phyloP scores from a whole-genome alignment of 1,139 yeast species.

The Candida neerlandica region DNA sequence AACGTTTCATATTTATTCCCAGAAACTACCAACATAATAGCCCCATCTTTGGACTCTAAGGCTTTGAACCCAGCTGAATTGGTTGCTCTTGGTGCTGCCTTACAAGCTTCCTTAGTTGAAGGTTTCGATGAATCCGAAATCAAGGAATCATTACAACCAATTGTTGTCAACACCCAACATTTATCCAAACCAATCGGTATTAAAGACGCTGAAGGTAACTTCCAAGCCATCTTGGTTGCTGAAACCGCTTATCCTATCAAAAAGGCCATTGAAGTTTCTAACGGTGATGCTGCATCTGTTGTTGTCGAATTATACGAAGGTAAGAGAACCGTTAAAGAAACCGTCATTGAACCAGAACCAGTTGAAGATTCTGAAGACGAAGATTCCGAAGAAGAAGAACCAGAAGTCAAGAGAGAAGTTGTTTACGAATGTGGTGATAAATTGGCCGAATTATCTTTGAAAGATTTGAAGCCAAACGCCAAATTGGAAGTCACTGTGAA shows the following conservation, averaged over 20 bases:
- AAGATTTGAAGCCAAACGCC: conserved; percentile 68
- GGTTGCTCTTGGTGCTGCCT: conserved; percentile 93
- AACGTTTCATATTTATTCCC: conserved; percentile 78
- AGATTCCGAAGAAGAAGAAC: conserved; percentile 54
- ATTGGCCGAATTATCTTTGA: conserved; percentile 78
- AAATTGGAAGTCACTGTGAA: conserved; percentile 79
- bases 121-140: conserved; percentile 86
- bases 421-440: conserved; percentile 73
- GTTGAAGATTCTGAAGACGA: conserved; percentile 40
- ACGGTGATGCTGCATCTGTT: conserved; percentile 63
- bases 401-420: conserved; percentile 73
- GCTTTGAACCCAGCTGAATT: conserved; percentile 89
- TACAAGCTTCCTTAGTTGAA: conserved; percentile 90
- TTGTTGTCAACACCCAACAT: conserved; percentile 89
- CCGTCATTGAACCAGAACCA: conserved; percentile 66
- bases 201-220: conserved; percentile 70
- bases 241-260: conserved; percentile 94
- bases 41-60: conserved; percentile 77
- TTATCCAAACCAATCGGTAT: conserved; percentile 83
- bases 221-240: conserved; percentile 72
- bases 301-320: conserved; percentile 83
- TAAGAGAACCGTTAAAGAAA: conserved; percentile 75
- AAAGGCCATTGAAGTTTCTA: conserved; percentile 67
- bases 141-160: conserved; percentile 80
- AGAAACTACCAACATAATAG: conserved; percentile 71